Base-by-base conservation (phyloP, 495 filamentous ascomycete species). In the Lasiosphaeria hispida region DNA sequence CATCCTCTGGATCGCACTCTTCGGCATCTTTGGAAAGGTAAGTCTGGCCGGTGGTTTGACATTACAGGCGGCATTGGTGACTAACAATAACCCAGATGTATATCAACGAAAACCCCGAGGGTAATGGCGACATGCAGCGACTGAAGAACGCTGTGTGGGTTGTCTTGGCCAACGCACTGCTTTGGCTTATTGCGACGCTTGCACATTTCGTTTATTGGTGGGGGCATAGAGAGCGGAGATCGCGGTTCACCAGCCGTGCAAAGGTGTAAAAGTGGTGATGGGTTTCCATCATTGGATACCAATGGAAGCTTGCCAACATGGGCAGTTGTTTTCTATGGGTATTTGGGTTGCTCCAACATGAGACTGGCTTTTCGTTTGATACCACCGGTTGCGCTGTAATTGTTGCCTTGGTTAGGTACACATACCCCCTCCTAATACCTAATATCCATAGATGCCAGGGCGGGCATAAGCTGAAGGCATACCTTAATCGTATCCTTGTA, bases 81-180 rank as follows among this genome's bases (percentile, higher is more conserved):
- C 15, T 9, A 1, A 2, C 38, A 13, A 30, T 30, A 30, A 30
- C 15, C 10, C 40, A 83, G 69, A 81, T 89, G 78, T 96, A 87
- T 77, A 87, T 94, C 72, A 69, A 85, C 53, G 81, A 82, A 48
- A 68, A 89, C 61, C 65, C 86, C 7, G 76, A 85, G 57, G 82
- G 82, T 33, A 76, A 89, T 68, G 61, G 57, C 13, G 78, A 78
- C 17, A 79, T 91, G 48, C 74, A 77, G 62, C 79, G 88, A 34
- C 94, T 96, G 91, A 88, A 91, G 71, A 84, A 87, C 70, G 90
- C 91, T 30, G 89, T 92, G 33, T 96, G 90, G 90, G 73, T 95
- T 18, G 89, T 92, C 71, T 73, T 95, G 48, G 71, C 83, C 18
- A 88, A 87, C 64, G 80, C 87, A 68, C 57, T 87, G 36, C 72